phyloP scores from a whole-genome alignment of 2,329 filamentous ascomycete genomes.

The Nigrospora sphaerica region DNA sequence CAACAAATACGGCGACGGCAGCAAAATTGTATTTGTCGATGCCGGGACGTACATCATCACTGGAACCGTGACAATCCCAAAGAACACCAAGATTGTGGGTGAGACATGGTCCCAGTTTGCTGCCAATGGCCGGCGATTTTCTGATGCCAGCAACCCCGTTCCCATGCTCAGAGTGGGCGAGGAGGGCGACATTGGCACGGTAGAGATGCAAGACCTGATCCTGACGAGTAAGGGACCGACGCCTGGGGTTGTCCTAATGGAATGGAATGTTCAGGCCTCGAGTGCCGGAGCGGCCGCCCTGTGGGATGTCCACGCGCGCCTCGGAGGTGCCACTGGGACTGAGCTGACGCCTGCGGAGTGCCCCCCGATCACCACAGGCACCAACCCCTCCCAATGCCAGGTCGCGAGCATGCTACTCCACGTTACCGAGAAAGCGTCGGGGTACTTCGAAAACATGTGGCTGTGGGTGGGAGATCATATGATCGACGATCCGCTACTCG shows the following conservation, averaged over 20 bases:
- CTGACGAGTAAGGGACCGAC: slow-evolving; percentile 60
- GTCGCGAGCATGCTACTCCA: slow-evolving; percentile 30
- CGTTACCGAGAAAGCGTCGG: slow-evolving; percentile 22
- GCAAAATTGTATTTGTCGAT: slow-evolving; percentile 36
- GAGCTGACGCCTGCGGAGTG: slow-evolving; percentile 74
- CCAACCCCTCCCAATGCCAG: slow-evolving; percentile 49
- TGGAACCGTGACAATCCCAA: slow-evolving; percentile 24
- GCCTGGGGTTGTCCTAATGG: slow-evolving; percentile 61
- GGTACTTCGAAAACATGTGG: slow-evolving; percentile 36
- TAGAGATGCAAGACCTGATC: slow-evolving; percentile 69
- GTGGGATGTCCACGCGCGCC: slow-evolving; percentile 94
- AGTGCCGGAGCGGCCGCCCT: slow-evolving; percentile 66
- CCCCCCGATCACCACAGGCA: slow-evolving; percentile 62
- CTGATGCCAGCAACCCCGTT: slow-evolving; percentile 7
- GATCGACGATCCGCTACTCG: slow-evolving; percentile 44
- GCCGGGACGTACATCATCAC: slow-evolving; percentile 35
- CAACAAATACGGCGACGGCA: slow-evolving; percentile 23
- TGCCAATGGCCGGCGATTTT: slow-evolving; percentile 11
- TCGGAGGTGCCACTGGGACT: slow-evolving; percentile 82
- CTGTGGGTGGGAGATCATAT: slow-evolving; percentile 23
- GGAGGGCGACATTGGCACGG: slow-evolving; percentile 53
- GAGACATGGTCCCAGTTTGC: slow-evolving; percentile 24
- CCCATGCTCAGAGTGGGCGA: slow-evolving; percentile 50
- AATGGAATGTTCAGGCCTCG: slow-evolving; percentile 70
- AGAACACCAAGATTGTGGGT: slow-evolving; percentile 26